phyloP scores from a whole-genome alignment of 805 yeast species.

The Ogataea methanolica region DNA sequence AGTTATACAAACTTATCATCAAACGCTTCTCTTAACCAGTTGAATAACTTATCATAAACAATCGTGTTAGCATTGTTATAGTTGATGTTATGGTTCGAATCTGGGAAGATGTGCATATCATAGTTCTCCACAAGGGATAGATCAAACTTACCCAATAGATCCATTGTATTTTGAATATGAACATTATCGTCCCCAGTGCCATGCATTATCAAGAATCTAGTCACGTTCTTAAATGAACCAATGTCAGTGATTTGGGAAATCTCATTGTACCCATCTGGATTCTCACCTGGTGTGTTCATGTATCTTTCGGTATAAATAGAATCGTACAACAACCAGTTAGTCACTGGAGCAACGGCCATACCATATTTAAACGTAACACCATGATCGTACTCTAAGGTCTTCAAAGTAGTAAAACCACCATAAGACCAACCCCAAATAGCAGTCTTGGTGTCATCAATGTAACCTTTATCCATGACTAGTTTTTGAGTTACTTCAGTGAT shows the following conservation, averaged over 20 bases:
- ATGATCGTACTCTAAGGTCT: conserved; percentile 64
- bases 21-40: conserved; percentile 48
- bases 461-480: conserved; percentile 41
- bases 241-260: conserved; percentile 40
- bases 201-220: conserved; percentile 65
- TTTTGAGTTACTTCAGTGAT: conserved; percentile 45
- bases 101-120: conserved; percentile 88
- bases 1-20: neutral
- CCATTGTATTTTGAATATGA: conserved; percentile 66
- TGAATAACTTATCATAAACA: conserved; percentile 63
- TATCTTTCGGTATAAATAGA: conserved; percentile 78
- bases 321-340: conserved; percentile 72
- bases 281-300: conserved; percentile 52
- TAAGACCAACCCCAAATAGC: conserved; percentile 90
- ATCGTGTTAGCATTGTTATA: conserved; percentile 76
- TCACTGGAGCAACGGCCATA: conserved; percentile 82
- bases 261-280: conserved; percentile 42
- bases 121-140: conserved; percentile 54
- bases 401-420: conserved; percentile 75
- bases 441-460: conserved; percentile 48
- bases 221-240: conserved; percentile 40
- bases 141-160: conserved; percentile 58
- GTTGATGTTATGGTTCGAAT: conserved; percentile 79
- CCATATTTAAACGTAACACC: conserved; percentile 67
- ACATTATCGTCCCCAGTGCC: conserved; percentile 87